These are phyloP conservation scores for Botryotinia narcissicola DNA, from an alignment of 2,329 filamentous ascomycete genomes.

Conservation along the genomic window DNA sequence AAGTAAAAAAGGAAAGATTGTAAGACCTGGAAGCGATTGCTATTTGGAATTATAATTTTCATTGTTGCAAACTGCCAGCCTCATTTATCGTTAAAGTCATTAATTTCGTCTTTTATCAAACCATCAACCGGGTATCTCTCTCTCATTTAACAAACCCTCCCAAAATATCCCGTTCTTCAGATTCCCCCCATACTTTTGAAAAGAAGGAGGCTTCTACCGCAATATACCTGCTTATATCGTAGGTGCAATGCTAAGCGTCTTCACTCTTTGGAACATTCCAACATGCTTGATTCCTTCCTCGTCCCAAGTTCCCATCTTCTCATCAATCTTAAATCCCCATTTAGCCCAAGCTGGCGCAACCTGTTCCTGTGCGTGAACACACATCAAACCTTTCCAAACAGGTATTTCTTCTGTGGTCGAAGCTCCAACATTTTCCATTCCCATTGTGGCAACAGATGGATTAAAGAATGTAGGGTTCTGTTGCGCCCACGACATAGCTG, in stretches of 20 bases:
- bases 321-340: slow-evolving; percentile 73
- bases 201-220: neutral
- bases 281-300: slow-evolving; percentile 86
- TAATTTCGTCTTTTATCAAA: neutral
- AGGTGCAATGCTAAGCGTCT: slow-evolving; percentile 33
- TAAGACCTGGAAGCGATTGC: neutral
- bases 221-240: neutral
- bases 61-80: neutral
- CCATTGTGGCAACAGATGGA: slow-evolving; percentile 42
- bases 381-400: slow-evolving; percentile 71
- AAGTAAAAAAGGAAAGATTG: neutral
- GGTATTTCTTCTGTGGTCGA: slow-evolving; percentile 44
- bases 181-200: neutral
- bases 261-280: slow-evolving; percentile 68
- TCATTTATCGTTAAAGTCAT: neutral
- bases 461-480: slow-evolving; percentile 58
- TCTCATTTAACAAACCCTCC: neutral
- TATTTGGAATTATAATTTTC: neutral
- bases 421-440: slow-evolving; percentile 45
- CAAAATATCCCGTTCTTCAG: neutral
- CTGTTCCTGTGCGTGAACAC: slow-evolving; percentile 74
- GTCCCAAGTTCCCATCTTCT: slow-evolving; percentile 71
- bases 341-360: slow-evolving; percentile 64
- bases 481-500: slow-evolving; percentile 64
- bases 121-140: neutral